A percentile compares a stretch with the other conserved stretches of the same genome.
These are phyloP conservation scores for Hygrocybe coccinea DNA, from an alignment of 768 basidiomycete species.

Conservation along the genomic window DNA sequence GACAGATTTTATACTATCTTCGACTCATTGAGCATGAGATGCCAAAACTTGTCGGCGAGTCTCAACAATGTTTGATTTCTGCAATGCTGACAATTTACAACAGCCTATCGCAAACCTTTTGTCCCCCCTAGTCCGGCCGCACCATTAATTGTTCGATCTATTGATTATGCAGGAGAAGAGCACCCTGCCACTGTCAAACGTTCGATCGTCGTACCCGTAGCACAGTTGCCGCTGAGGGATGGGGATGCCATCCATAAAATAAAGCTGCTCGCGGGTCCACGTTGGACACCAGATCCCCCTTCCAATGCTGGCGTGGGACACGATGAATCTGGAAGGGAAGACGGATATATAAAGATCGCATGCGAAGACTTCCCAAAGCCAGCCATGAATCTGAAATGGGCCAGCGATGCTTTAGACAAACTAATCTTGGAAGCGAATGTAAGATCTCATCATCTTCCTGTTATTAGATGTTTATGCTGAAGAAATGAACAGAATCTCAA, in stretches of 20 bases:
- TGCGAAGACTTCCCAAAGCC: conserved; percentile 82
- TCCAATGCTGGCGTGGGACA: conserved; percentile 58
- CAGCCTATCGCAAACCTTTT: conserved; percentile 82
- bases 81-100: conserved; percentile 7
- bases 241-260: conserved; percentile 74
- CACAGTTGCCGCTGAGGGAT: conserved; percentile 60
- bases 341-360: conserved; percentile 86
- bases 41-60: conserved; percentile 75
- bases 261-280: conserved; percentile 81
- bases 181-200: conserved; percentile 73
- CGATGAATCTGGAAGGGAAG: conserved; percentile 42
- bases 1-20: conserved; percentile 70
- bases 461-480: not conserved
- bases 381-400: conserved; percentile 92
- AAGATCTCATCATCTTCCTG: conserved; percentile 29
- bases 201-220: conserved; percentile 68
- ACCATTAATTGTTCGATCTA: conserved; percentile 66
- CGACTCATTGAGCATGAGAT: conserved; percentile 86
- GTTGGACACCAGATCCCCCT: conserved; percentile 78
- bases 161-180: conserved; percentile 71
- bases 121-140: conserved; percentile 53
- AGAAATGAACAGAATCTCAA: conserved; percentile 34
- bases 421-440: conserved; percentile 84
- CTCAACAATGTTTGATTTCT: not conserved
- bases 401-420: conserved; percentile 76